These are phyloP conservation scores for Circinella umbellata DNA, from an alignment of 371 early-diverging fungal species.

Conservation along the genomic window DNA sequence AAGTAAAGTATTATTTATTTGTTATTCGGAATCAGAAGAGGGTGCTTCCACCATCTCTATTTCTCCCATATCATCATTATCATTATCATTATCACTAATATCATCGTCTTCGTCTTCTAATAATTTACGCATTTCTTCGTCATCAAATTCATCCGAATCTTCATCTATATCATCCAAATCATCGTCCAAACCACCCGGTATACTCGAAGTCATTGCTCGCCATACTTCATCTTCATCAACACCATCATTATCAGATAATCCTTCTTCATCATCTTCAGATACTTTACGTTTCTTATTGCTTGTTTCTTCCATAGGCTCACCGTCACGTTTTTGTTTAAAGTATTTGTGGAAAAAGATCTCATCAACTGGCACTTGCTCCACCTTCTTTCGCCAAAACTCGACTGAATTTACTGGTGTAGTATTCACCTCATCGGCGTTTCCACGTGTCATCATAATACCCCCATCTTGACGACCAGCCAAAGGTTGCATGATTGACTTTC, in stretches of 20 bases:
- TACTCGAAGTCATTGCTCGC: constrained; percentile 73
- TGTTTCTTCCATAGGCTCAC: constrained; percentile 29
- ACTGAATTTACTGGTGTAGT: constrained; percentile 62
- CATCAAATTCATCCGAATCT: constrained; percentile 55
- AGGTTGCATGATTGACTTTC: constrained; percentile 69
- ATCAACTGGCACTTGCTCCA: constrained; percentile 65
- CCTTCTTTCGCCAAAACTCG: constrained; percentile 61
- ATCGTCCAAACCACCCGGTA: constrained; percentile 66
- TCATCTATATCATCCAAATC: constrained; percentile 56
- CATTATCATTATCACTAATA: not conserved
- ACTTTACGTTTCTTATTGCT: constrained; percentile 63
- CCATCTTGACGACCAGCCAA: constrained; percentile 53
- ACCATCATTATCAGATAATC: constrained; percentile 27
- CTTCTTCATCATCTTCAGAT: constrained; percentile 68
- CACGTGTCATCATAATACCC: constrained; percentile 48
- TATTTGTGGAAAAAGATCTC: constrained; percentile 87
- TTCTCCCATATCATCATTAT: not conserved
- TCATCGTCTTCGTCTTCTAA: constrained; percentile 12
- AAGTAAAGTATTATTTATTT: too few relatives aligned
- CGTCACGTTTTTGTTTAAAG: constrained; percentile 64
- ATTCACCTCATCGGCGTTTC: constrained; percentile 35
- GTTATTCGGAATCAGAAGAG: constrained; percentile 2
- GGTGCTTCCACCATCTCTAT: constrained; percentile 10
- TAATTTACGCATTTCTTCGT: constrained; percentile 37
- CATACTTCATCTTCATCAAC: constrained; percentile 72